Evolutionary conservation across 2,329 filamentous ascomycete species (phyloP).

Genomic region (Allantophomopsis lycopodina): DNA sequence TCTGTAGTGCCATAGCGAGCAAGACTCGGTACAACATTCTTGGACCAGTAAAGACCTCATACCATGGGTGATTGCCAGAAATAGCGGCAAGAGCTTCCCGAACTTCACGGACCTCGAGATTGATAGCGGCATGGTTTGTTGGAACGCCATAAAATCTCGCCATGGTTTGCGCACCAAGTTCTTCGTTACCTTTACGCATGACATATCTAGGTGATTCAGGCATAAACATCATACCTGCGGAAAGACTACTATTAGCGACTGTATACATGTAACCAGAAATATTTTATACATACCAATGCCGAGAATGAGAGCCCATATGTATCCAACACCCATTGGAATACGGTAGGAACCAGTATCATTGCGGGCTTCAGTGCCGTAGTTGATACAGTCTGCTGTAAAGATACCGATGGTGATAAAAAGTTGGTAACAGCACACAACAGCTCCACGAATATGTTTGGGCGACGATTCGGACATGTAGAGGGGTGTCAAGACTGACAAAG

Average conservation of each 20-base stretch:
- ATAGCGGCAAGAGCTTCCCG: conserved; percentile 25
- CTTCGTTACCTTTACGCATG: conserved; percentile 30
- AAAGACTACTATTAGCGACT: too few relatives aligned
- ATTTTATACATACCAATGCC: conserved; percentile 24
- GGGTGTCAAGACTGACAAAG: conserved; percentile 49
- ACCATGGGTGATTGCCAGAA: conserved; percentile 41
- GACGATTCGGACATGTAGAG: conserved; percentile 55
- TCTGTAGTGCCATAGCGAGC: conserved; percentile 49
- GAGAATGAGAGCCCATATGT: conserved; percentile 35
- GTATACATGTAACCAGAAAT: too few relatives aligned
- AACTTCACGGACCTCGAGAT: conserved; percentile 37
- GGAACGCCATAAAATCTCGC: conserved; percentile 36
- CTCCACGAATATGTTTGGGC: conserved; percentile 47
- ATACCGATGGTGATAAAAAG: conserved; percentile 63
- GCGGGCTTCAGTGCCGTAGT: conserved; percentile 28
- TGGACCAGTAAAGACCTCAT: conserved; percentile 45
- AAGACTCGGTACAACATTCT: conserved; percentile 50
- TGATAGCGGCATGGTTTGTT: conserved; percentile 28
- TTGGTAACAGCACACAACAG: conserved; percentile 55
- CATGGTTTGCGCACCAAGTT: conserved; percentile 33
- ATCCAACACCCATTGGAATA: conserved; percentile 43
- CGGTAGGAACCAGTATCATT: conserved; percentile 38
- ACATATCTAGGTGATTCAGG: conserved; percentile 46
- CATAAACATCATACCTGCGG: conserved; percentile 26
- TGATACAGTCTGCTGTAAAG: conserved; percentile 38